Evolutionary conservation across 1,284 basidiomycete species (phyloP), one percentile per base, ranked within the genome.

Genomic region (Wolfiporia cocos): DNA sequence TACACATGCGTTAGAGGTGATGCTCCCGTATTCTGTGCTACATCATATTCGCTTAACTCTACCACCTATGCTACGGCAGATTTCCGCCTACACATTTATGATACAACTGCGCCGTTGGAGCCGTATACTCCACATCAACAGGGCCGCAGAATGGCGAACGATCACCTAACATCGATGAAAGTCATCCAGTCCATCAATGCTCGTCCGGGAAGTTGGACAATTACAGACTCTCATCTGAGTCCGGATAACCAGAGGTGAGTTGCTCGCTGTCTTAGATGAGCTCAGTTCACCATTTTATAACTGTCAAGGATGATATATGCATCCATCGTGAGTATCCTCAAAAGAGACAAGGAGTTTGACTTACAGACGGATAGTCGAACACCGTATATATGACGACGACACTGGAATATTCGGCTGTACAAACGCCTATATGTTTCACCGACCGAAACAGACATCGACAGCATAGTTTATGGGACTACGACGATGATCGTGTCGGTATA

Each of bases 221-320:
- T 96, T 42, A 95, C 93, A 2, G 95, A 99, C 64, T 92, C 92
- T 11, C 92, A 97, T 62, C 69, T 96, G 9, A 92, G 88, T 47
- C 87, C 87, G 3, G 85, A 94, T 58, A 98, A 96, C 48, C 81
- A 93, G 63, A 84, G 87, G 91, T 82, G 54, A 47, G 58, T 20
- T 4, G 26, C n/a, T 37, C 11, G 17, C 18, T 17, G 9, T 19
- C 4, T 30, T 26, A n/a, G 19, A 33, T 7, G 26, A 9, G 26
- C 14, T 7, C 26, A 9, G 26, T 9, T 29, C 14, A 14, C 7
- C 14, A 29, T 10, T 34, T 7, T 34, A 12, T 39, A n/a, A 29
- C 32, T 17, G 10, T 30, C 14, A 7, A 91, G 91, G 55, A 84
- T 99, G 70, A 92, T 97, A 45, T 98, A 98, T 63, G 88, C 87